Evolutionary conservation across 805 yeast genomes (phyloP), one percentile per base, ranked within the genome.

Genomic region (Maudiozyma barnettii): DNA sequence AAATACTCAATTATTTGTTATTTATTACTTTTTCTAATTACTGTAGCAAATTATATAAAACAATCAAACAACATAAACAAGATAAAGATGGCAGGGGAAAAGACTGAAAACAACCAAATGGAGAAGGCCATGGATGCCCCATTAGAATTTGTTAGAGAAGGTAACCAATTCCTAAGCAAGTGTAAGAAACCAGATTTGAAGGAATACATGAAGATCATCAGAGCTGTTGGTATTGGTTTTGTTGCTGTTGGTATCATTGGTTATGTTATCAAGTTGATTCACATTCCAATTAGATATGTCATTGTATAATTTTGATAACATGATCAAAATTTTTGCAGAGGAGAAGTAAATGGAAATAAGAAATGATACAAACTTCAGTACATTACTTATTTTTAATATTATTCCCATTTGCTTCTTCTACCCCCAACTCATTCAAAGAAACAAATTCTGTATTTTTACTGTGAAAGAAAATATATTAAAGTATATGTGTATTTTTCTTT

Each of bases 231-330:
- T 60, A 76, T 90, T 54, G 99, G 99, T 57, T 91, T 91, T 71
- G 74, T 91, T 59, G 91, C 91, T 79, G 93, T 91, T 90, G 99
- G 99, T 64, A 84, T 87, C 60, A 95, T 93, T 62, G 99, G 99
- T 49, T 91, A 89, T 72, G 85, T 82, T 62, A 93, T 93, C 71
- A 91, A 91, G 73, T 79, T 91, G 65, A 72, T 90, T 60, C 97
- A 90, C 72, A 90, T 90, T 62, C 97, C 97, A 65, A 88, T 90
- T 73, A 84, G 96, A 76, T 90, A 88, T 72, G 81, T 88, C 73
- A 87, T 90, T 71, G 96, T 89, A 58, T 89, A 75, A 75, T 38
- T 33, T 26, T 26, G 10, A 26, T 3, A 12, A 26, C 10, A 26
- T 26, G 10, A 26, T 26, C 2, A 26, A 4, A 26, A 26, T 4